Conservation (phyloP, 495 filamentous ascomycete species). For the Trichoderma parareesei region DNA sequence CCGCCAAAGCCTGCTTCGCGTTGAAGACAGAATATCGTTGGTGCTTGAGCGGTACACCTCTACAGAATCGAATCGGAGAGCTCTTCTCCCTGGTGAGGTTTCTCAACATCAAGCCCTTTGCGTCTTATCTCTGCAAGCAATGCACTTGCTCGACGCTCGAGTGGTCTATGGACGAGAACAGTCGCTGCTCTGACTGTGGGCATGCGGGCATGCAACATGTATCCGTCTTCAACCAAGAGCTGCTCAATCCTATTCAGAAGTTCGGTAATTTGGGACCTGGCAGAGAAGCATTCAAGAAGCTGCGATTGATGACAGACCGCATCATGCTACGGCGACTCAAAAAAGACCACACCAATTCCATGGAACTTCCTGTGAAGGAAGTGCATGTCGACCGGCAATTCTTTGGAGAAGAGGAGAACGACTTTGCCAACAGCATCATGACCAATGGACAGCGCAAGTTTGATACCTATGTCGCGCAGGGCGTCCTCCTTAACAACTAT, state of each 20-base stretch:
- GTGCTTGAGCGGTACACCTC: constrained; percentile 89
- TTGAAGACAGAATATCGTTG: constrained; percentile 80
- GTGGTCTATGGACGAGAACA: constrained; percentile 65
- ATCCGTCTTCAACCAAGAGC: constrained; percentile 91
- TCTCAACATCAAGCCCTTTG: constrained; percentile 76
- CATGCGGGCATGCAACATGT: constrained; percentile 74
- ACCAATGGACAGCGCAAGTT: constrained; percentile 77
- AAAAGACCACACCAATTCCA: constrained; percentile 78
- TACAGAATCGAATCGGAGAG: constrained; percentile 95
- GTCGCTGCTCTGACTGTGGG: constrained; percentile 56
- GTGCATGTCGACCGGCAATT: constrained; percentile 87
- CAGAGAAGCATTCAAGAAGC: constrained; percentile 62
- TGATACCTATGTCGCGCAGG: constrained; percentile 88
- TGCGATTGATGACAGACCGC: constrained; percentile 75
- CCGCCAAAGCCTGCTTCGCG: constrained; percentile 90
- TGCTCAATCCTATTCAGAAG: constrained; percentile 71
- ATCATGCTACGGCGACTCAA: constrained; percentile 95
- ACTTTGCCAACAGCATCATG: constrained; percentile 95
- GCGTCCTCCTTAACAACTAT: constrained; percentile 95
- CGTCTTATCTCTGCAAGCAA: constrained; percentile 82
- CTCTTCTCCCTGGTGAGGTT: constrained; percentile 94
- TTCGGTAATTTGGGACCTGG: constrained; percentile 45
- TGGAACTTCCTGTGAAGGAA: constrained; percentile 94
- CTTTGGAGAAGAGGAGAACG: constrained; percentile 89
- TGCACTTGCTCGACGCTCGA: constrained; percentile 75